These are phyloP conservation scores for Turritis glabra DNA, from an alignment of 345 rosid species.

Conservation along the genomic window DNA sequence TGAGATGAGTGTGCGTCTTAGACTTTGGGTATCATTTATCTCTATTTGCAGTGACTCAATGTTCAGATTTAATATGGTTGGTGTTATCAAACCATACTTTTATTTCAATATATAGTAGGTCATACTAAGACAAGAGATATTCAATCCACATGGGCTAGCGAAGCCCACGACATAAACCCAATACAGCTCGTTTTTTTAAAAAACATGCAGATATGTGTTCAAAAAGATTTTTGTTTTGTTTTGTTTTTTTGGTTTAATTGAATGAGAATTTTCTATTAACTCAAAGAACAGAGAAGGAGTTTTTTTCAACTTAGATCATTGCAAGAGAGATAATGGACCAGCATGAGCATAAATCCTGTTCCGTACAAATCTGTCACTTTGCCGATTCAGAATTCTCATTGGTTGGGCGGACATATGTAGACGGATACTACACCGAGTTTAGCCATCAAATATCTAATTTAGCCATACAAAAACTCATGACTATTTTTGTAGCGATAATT, in stretches of 20 bases:
- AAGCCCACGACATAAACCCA: not conserved
- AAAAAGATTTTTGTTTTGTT: no score
- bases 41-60: not conserved
- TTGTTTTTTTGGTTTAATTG: no score
- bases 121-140: not conserved
- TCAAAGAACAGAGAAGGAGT: not conserved
- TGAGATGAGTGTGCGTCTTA: not conserved
- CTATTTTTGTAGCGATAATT: no score
- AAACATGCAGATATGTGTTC: not conserved
- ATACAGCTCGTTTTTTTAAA: not conserved
- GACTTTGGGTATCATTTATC: not conserved
- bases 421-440: not conserved
- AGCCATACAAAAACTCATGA: not conserved
- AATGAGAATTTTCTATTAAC: no score
- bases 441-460: not conserved
- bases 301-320: not conserved
- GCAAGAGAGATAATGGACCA: not conserved
- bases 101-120: not conserved
- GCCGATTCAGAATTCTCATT: not conserved
- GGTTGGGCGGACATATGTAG: not conserved
- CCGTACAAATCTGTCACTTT: not conserved
- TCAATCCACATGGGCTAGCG: not conserved
- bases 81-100: not conserved
- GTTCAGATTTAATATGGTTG: not conserved
- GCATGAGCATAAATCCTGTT: not conserved